Conservation (phyloP, 106 monocot genomes). For the Acorus gramineus region DNA sequence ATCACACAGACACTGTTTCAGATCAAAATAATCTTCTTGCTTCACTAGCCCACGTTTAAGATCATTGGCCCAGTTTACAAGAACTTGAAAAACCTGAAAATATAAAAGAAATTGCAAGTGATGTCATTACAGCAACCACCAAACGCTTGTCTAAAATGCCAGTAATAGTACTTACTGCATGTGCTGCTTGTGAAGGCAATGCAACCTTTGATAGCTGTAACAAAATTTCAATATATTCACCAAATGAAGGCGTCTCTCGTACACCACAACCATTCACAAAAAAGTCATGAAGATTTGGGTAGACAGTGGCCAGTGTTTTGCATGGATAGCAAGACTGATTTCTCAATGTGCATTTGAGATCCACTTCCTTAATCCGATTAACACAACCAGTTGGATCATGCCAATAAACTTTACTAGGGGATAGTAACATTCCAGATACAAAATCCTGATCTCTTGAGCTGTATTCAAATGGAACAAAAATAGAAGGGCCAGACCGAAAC, state of each 20-base stretch:
- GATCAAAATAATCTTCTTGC: constrained; percentile 35
- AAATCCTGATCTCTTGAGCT: constrained; percentile 15
- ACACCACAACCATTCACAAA: constrained; percentile 76
- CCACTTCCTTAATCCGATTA: constrained; percentile 38
- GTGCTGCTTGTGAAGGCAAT: constrained; percentile 54
- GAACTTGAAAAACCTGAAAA: constrained; percentile 63
- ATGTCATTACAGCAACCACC: neutral
- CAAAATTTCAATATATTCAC: constrained; percentile 56
- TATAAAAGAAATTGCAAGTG: neutral
- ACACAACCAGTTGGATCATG: constrained; percentile 86
- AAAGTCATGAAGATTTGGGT: constrained; percentile 72
- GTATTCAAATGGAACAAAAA: constrained; percentile 59
- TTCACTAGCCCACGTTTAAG: constrained; percentile 39
- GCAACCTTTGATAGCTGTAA: constrained; percentile 44
- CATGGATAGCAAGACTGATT: constrained; percentile 14
- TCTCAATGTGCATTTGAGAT: neutral
- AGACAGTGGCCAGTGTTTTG: constrained; percentile 37
- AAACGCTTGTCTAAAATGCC: neutral
- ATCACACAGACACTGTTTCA: constrained; percentile 54
- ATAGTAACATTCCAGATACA: constrained; percentile 44
- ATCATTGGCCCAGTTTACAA: constrained; percentile 70
- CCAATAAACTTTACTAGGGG: constrained; percentile 68
- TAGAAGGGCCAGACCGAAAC: constrained; percentile 35
- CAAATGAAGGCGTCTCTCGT: constrained; percentile 36
- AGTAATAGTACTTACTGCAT: constrained; percentile 38